phyloP scores from a whole-genome alignment of 169 alveolate species.

The Besnoitia besnoiti region DNA sequence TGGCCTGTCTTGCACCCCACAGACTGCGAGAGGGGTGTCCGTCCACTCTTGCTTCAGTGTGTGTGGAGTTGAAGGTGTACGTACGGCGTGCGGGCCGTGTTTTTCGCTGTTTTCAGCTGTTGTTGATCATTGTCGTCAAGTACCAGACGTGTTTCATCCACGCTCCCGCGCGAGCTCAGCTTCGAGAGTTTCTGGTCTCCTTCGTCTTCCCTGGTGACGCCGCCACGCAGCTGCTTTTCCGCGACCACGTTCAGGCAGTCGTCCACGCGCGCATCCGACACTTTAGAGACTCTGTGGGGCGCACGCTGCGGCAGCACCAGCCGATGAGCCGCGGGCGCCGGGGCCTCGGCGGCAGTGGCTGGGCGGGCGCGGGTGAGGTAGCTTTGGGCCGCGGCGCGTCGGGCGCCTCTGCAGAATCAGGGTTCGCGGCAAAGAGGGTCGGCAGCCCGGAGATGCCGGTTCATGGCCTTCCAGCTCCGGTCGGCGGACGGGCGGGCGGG shows the following conservation, averaged over 20 bases:
- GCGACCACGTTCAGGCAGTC: conserved; percentile 42
- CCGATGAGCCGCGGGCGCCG: background rate
- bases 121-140: conserved; percentile 43
- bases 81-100: too few relatives aligned
- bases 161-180: conserved; percentile 47
- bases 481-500: background rate
- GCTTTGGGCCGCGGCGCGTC: background rate
- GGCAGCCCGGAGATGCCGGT: background rate
- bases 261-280: conserved; percentile 38
- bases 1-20: too few relatives aligned
- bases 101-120: background rate
- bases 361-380: background rate
- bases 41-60: too few relatives aligned
- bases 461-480: background rate
- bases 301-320: conserved; percentile 39
- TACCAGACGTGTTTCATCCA: conserved; percentile 36
- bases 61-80: too few relatives aligned
- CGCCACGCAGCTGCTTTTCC: conserved; percentile 29
- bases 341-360: background rate
- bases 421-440: background rate
- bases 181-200: conserved; percentile 32
- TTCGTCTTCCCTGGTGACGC: conserved; percentile 39
- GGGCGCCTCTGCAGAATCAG: background rate
- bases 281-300: conserved; percentile 33
- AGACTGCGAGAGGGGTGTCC: too few relatives aligned